These are phyloP conservation scores for Venturia pyrina DNA, from an alignment of 2,329 filamentous ascomycete genomes.

Conservation along the genomic window DNA sequence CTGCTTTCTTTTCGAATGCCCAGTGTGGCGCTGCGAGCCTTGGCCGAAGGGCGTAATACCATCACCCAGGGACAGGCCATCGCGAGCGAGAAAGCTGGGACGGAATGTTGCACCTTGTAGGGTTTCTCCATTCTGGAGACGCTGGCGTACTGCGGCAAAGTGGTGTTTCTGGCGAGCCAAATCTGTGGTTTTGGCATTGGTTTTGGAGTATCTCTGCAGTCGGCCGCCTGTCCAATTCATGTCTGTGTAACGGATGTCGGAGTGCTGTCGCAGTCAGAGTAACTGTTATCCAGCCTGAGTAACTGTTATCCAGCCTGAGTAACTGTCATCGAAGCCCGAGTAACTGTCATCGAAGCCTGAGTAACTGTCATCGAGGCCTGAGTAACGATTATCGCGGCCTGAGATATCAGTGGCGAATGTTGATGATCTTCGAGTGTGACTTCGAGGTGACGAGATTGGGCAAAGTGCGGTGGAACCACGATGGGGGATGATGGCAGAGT, in stretches of 20 bases:
- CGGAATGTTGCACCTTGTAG: conserved; percentile 17
- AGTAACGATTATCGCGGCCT: background rate
- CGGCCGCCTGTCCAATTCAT: conserved; percentile 44
- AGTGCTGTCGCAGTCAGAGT: too few relatives aligned
- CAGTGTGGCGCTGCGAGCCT: background rate
- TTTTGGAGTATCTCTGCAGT: conserved; percentile 27
- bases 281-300: too few relatives aligned
- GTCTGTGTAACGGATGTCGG: too few relatives aligned
- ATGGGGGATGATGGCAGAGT: background rate
- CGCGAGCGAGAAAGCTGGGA: conserved; percentile 19
- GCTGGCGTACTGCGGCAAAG: conserved; percentile 32
- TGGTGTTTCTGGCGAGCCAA: conserved; percentile 35
- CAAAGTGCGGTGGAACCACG: background rate
- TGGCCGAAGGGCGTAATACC: background rate
- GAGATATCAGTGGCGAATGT: background rate
- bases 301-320: too few relatives aligned
- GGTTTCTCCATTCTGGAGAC: conserved; percentile 19
- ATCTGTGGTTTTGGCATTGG: conserved; percentile 23
- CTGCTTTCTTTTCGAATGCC: background rate
- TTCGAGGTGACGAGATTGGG: background rate
- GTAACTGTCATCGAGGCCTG: too few relatives aligned
- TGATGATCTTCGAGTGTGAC: background rate
- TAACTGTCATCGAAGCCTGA: too few relatives aligned
- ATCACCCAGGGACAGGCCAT: background rate
- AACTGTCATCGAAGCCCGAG: too few relatives aligned